Percentiles rank a stretch among this genome's conserved stretches.
phyloP scores from a whole-genome alignment of 768 basidiomycete genomes.

The Russula vinacea region DNA sequence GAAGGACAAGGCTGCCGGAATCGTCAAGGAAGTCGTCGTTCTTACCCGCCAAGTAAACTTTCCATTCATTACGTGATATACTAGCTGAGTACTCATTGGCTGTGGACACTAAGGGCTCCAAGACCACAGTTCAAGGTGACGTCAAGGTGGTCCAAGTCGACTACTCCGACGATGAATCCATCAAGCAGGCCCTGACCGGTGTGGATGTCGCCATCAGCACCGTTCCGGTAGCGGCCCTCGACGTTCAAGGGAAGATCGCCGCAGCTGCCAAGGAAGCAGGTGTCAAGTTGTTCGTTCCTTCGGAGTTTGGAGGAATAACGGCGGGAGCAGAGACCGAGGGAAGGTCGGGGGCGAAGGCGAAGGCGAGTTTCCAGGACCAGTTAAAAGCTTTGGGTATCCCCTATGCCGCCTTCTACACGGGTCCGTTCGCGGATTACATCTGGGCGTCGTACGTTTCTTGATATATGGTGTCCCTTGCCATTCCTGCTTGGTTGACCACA shows the following conservation, averaged over 20 bases:
- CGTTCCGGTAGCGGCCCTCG: neutral
- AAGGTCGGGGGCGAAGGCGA: neutral
- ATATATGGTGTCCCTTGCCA: neutral
- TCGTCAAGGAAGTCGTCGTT: conserved; percentile 18
- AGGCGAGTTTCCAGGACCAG: neutral
- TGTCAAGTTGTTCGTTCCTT: neutral
- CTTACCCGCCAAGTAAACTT: conserved; percentile 24
- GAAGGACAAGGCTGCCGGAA: conserved; percentile 18
- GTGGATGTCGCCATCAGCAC: neutral
- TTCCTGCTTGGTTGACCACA: neutral
- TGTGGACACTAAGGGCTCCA: neutral
- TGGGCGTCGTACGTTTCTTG: neutral
- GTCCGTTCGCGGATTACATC: neutral
- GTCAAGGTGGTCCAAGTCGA: neutral
- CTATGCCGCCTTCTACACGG: neutral
- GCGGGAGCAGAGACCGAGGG: neutral
- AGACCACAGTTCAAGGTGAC: neutral
- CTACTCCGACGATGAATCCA: neutral
- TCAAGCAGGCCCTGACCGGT: neutral
- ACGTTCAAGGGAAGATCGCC: neutral
- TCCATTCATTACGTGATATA: neutral
- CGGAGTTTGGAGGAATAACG: neutral
- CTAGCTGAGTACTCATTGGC: neutral
- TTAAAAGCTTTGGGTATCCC: neutral
- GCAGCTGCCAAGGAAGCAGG: neutral